Evolutionary conservation across 306 rosid species (phyloP).

Genomic region (Gastrolobium bilobum): DNA sequence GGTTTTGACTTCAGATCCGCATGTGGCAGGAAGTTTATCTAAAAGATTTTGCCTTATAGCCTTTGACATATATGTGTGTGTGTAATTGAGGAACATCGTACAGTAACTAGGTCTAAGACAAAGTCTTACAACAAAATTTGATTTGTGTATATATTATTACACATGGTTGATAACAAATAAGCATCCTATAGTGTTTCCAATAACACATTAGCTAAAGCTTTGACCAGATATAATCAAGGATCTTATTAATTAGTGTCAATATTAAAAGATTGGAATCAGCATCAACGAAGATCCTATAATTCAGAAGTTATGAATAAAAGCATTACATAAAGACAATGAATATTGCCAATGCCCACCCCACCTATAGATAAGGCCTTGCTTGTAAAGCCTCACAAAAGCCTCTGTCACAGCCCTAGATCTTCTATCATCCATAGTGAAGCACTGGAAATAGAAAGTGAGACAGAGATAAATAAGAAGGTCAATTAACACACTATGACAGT

Average conservation of each 20-base stretch:
- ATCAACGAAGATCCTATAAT: slow-evolving; percentile 1
- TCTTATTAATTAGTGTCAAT: not conserved
- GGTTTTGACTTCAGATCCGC: slow-evolving; percentile 1
- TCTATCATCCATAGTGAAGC: slow-evolving; percentile 96
- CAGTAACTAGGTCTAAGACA: not conserved
- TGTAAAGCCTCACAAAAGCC: slow-evolving; percentile 88
- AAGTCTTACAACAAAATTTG: not conserved
- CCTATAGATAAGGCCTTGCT: slow-evolving; percentile 88
- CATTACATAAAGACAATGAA: slow-evolving; percentile 16
- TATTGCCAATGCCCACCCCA: slow-evolving; percentile 50
- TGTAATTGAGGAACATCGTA: not conserved
- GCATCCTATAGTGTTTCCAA: slow-evolving; percentile 23
- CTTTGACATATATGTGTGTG: not conserved
- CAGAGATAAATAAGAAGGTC: slow-evolving; percentile 15
- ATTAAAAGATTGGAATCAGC: not conserved
- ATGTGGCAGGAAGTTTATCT: not conserved
- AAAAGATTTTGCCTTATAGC: not conserved
- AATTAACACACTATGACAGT: not conserved
- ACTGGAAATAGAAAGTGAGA: slow-evolving; percentile 55
- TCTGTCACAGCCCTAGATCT: slow-evolving; percentile 90
- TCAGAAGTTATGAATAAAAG: slow-evolving; percentile 43
- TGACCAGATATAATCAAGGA: slow-evolving; percentile 3
- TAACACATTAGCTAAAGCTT: slow-evolving; percentile 8
- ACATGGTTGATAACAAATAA: not conserved
- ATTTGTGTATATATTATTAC: not conserved